Evolutionary conservation across 306 rosid genomes (phyloP), one percentile per base, ranked within the genome.

Genomic region (Acacia melanoxylon): DNA sequence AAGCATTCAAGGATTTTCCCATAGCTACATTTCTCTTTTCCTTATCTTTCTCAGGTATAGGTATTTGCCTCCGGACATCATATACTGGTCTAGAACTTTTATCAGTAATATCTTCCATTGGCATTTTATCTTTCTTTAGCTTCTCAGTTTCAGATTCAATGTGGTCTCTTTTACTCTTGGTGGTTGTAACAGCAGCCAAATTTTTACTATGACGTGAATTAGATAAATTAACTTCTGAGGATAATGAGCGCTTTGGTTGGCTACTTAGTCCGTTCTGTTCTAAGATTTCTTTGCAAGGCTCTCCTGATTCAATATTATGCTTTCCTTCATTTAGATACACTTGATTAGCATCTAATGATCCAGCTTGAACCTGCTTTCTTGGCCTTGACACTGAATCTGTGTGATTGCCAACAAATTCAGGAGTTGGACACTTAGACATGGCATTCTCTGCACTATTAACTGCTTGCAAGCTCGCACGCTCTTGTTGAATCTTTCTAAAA

Each of bases 1-100:
- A 95, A 87, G 99, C 99, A 89, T 92, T 89, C 99, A 93, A 78
- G 80, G 96, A 95, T 75, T 87, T 93, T 86, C 98, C 89, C 15
- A 89, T 86, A 83, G 90, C 91, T 68, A 78, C 70, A 85, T 83
- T 87, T 84, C 92, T 93, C 87, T 81, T 95, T 63, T 91, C 98
- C 92, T 81, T 95, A 48, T 95, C 98, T 81, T 89, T 92, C 80
- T 92, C 98, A 17, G 88, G 81, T 66, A 82, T 62, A 54, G 83
- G 81, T 51, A 80, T 82, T 83, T 89, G 92, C 87, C 89, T 90
- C 83, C 85, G 85, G 45, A 82, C 77, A 78, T 85, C 86, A 72
- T 91, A 94, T 16, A 78, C 56, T 80, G 81, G 74, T 86, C 89
- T 92, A 49, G 84, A 62, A 71, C 48, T 82, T 88, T 89, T 91